These are phyloP conservation scores for Candida jianshihensis DNA, from an alignment of 805 yeast genomes.

Conservation along the genomic window DNA sequence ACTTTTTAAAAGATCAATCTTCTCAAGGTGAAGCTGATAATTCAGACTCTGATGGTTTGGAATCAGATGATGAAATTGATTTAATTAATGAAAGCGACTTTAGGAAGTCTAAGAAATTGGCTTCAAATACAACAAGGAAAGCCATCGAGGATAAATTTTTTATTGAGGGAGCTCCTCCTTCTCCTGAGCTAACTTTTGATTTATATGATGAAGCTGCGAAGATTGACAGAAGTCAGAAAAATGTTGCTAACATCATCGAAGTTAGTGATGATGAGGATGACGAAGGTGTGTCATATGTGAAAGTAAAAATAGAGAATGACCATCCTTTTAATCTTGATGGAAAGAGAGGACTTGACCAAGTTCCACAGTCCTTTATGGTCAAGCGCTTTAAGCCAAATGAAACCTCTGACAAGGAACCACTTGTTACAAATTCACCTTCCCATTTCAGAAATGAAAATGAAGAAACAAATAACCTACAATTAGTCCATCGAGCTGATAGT, in stretches of 20 bases:
- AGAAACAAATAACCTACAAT: too few relatives aligned
- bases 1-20: background rate
- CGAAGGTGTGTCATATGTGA: background rate
- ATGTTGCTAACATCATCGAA: background rate
- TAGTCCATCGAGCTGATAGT: too few relatives aligned
- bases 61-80: background rate
- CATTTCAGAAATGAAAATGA: too few relatives aligned
- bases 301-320: background rate
- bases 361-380: too few relatives aligned
- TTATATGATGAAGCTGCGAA: background rate
- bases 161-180: background rate
- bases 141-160: background rate
- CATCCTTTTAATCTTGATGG: conserved; percentile 7
- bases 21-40: background rate
- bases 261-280: background rate
- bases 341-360: conserved; percentile 3
- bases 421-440: too few relatives aligned
- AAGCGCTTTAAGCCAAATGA: background rate
- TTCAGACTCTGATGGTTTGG: background rate
- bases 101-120: background rate
- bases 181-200: background rate
- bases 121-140: background rate
- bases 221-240: background rate
- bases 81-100: background rate
- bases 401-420: background rate